Base-by-base conservation (phyloP, 768 basidiomycete genomes). In the Coprinopsis sp. region DNA sequence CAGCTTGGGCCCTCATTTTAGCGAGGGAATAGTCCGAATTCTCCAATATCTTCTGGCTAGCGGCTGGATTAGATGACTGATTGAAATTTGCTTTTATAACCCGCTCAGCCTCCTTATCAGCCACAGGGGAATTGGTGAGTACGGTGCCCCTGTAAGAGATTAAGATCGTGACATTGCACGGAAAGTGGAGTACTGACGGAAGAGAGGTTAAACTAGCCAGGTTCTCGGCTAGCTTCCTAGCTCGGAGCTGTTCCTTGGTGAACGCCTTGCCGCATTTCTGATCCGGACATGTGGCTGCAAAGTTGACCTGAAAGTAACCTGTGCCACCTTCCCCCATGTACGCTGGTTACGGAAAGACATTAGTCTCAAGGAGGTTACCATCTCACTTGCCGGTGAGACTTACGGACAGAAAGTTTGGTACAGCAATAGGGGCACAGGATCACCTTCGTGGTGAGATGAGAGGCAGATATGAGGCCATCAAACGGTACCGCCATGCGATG, bases 301-400 rank as follows among this genome's bases (percentile, higher is more conserved):
- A 81, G 0, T 55, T 58, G 18, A 59, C 58, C 49, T 79, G 77
- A 0, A 73, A 56, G 43, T 78, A 81, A 0, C 80, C 80, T 1
- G 67, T 70, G 1, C 71, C 74, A 0, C 57, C 50, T 4, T 54
- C 55, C 4, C 60, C 71, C 44, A 73, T 50, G 29, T 72, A 71
- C 1, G 68, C 78, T 80, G 25, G 13, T n/a, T 23, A n/a, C n/a
- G n/a, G n/a, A n/a, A 6, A 12, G 37, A 3, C 23, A 39, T 10
- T 25, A 33, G 23, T 10, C n/a, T n/a, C n/a, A n/a, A n/a, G n/a
- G n/a, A n/a, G n/a, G n/a, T n/a, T n/a, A n/a, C n/a, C n/a, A n/a
- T n/a, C n/a, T n/a, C 12, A 37, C 8, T 27, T 28, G 34, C 8
- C 19, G 12, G 13, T 19, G 16, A 1, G 2, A 54, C 64, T 46